Percentiles rank a stretch among this genome's conserved stretches.
Conservation (phyloP, 2,329 filamentous ascomycete genomes). For the Alternaria alternata region DNA sequence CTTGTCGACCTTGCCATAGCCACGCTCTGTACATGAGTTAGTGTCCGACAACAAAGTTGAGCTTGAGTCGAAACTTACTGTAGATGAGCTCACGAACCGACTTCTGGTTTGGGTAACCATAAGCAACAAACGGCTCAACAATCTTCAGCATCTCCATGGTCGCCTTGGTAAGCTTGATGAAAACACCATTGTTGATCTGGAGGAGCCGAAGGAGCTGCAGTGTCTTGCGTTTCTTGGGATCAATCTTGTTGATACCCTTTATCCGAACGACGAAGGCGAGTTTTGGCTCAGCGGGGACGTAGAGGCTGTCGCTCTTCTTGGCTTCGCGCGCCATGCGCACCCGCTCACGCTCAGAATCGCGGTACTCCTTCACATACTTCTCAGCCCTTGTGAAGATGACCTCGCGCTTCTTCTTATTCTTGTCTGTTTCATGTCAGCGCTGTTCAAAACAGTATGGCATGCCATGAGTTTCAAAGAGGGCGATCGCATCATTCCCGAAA, state of each 20-base stretch:
- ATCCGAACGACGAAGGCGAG: constrained; percentile 98
- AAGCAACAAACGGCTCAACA: constrained; percentile 98
- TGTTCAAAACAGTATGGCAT: constrained; percentile 12
- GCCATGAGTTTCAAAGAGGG: constrained; percentile 34
- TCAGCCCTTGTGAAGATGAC: constrained; percentile 99
- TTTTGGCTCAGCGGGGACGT: constrained; percentile 93
- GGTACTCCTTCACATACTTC: constrained; percentile 99
- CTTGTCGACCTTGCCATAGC: constrained; percentile 99
- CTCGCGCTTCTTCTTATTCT: constrained; percentile 97
- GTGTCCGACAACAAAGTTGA: constrained; percentile 50
- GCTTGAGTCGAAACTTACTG: constrained; percentile 83
- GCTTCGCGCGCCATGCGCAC: constrained; percentile 88
- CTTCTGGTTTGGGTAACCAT: constrained; percentile 99
- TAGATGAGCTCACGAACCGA: constrained; percentile 98
- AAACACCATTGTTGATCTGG: constrained; percentile 99
- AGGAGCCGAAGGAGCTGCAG: constrained; percentile 98
- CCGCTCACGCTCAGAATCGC: constrained; percentile 97
- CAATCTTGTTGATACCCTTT: constrained; percentile 99
- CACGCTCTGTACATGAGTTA: constrained; percentile 64
- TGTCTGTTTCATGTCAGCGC: constrained; percentile 64
- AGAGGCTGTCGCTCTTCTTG: constrained; percentile 92
- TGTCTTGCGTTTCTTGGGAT: constrained; percentile 99
- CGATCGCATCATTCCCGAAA: constrained; percentile 90
- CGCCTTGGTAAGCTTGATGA: constrained; percentile 97
- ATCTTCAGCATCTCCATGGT: constrained; percentile 96